Evolutionary conservation across 306 rosid genomes (phyloP).

Genomic region (Lotus japonicus): DNA sequence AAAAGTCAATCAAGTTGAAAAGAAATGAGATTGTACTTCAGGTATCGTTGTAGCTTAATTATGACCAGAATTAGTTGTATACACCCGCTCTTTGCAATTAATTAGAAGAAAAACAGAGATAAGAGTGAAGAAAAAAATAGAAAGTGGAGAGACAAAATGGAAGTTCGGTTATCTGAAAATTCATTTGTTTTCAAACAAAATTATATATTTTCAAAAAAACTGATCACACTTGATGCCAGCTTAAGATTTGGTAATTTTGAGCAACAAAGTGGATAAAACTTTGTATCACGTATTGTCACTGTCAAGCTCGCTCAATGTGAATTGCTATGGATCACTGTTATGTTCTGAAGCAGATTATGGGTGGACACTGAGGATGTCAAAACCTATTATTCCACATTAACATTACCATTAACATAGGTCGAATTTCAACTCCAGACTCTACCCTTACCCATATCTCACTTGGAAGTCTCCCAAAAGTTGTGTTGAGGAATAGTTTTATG

Average conservation of each 20-base stretch:
- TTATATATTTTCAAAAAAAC: too few relatives aligned
- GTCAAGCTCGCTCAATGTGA: neutral
- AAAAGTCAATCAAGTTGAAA: constrained; percentile 78
- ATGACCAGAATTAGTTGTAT: neutral
- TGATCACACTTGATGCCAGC: too few relatives aligned
- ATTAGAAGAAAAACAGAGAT: neutral
- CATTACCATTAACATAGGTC: neutral
- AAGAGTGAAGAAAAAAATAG: neutral
- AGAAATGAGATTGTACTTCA: constrained; percentile 86
- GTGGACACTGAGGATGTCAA: neutral
- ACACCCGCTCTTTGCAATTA: neutral
- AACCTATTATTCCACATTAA: neutral
- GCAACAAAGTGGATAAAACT: neutral
- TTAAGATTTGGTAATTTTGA: neutral
- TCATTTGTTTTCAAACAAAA: neutral
- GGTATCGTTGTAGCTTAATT: constrained; percentile 39
- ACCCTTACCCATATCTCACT: neutral
- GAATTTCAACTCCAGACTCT: constrained; percentile 1
- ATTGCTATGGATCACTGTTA: neutral
- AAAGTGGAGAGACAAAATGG: neutral
- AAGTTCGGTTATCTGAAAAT: neutral
- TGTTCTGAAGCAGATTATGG: neutral
- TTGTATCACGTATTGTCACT: neutral
- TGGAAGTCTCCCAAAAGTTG: neutral
- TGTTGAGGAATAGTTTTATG: neutral